Conservation (phyloP, 23 red algal genomes). For the Pyropia yezoensis region DNA sequence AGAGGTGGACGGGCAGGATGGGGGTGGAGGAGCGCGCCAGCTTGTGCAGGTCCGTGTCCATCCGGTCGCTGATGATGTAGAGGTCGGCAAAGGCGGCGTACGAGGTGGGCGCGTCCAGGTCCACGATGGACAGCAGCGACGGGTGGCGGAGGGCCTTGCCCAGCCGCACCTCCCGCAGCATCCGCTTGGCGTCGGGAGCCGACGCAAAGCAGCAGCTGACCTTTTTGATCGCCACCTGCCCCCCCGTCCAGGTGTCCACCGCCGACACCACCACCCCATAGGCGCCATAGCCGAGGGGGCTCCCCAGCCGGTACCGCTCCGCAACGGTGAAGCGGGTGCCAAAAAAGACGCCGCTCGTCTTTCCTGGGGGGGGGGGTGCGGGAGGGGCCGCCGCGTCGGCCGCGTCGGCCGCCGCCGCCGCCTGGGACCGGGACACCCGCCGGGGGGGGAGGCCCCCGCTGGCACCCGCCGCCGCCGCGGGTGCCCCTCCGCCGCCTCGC, state of each 20-base stretch:
- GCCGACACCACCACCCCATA: conserved; percentile 90
- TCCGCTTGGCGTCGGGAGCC: conserved; percentile 69
- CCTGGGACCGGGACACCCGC: too few species aligned
- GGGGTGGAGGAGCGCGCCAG: conserved; percentile 53
- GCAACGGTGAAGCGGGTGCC: too few species aligned
- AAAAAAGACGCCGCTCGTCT: too few species aligned
- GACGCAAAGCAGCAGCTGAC: conserved; percentile 75
- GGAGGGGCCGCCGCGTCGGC: too few species aligned
- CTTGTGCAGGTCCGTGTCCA: conserved; percentile 82
- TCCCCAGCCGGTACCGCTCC: conserved; percentile 35
- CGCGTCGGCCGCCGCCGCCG: too few species aligned
- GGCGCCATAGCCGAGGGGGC: conserved; percentile 81
- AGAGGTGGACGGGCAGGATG: conserved; percentile 57
- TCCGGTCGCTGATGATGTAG: conserved; percentile 89
- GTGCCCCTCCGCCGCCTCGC: too few species aligned
- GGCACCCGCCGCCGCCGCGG: too few species aligned
- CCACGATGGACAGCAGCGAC: conserved; percentile 76
- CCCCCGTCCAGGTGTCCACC: conserved; percentile 54
- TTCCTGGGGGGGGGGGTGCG: too few species aligned
- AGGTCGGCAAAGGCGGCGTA: conserved; percentile 78
- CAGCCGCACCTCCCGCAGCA: conserved; percentile 84
- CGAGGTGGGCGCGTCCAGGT: conserved; percentile 53
- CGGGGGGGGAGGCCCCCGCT: too few species aligned
- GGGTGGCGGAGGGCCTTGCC: conserved; percentile 85
- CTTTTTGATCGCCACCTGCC: conserved; percentile 89